These are phyloP conservation scores for Pythium diclinum DNA, from an alignment of 352 stramenopile species.

Conservation along the genomic window DNA sequence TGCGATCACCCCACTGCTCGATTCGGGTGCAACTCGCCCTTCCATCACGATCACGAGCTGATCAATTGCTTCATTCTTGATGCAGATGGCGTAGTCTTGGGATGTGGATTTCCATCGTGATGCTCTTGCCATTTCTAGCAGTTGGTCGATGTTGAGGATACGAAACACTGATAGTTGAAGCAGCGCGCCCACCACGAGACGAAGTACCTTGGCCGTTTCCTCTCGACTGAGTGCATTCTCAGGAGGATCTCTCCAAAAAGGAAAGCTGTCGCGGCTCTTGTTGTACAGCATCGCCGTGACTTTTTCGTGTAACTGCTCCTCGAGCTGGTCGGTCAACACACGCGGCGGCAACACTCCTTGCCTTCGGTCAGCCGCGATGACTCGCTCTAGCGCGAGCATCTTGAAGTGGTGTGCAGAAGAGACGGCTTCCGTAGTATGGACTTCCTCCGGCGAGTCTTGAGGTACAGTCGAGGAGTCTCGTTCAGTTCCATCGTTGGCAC, in stretches of 20 bases:
- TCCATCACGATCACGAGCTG: conserved; percentile 45
- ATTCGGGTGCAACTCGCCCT: conserved; percentile 18
- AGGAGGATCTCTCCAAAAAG: conserved; percentile 49
- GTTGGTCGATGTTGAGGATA: conserved; percentile 44
- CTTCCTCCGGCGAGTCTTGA: conserved; percentile 16
- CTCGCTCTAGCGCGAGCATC: conserved; percentile 50
- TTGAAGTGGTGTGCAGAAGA: conserved; percentile 52
- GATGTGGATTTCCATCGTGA: conserved; percentile 35
- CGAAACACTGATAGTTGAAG: conserved; percentile 32
- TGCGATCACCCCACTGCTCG: not conserved
- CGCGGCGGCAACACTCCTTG: conserved; percentile 6
- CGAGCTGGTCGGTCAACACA: conserved; percentile 25
- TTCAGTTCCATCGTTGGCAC: not conserved
- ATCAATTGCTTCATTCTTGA: conserved; percentile 33
- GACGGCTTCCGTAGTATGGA: not conserved
- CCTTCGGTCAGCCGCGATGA: conserved; percentile 15
- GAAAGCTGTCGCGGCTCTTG: conserved; percentile 52
- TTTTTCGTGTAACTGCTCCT: conserved; percentile 48
- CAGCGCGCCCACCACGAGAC: conserved; percentile 32
- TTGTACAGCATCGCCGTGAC: conserved; percentile 55
- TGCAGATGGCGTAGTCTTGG: conserved; percentile 27
- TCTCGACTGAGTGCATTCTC: conserved; percentile 37
- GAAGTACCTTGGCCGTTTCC: conserved; percentile 48
- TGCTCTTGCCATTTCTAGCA: conserved; percentile 44
- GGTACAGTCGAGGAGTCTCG: not conserved